Evolutionary conservation across 148 eudicot species (phyloP), one percentile per base, ranked within the genome.

Genomic region (Linanthus parryae): DNA sequence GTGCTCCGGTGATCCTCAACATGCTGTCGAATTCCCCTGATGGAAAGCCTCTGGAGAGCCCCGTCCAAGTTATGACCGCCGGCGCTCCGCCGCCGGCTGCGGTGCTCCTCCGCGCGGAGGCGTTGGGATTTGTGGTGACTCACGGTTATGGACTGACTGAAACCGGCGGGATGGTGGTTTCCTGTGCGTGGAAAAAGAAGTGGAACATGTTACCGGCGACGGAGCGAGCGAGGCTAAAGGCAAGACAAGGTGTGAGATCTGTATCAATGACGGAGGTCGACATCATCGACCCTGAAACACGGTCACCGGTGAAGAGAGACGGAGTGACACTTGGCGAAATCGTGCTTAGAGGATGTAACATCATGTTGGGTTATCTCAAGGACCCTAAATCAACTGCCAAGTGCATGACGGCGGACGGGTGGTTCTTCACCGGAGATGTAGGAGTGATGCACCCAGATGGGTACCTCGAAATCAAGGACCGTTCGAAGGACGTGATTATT

Each of bases 101-200:
- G 13, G 48, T 77, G n/a, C 65, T 77, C 28, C 18, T 25, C 3
- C 58, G 67, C 14, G 41, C 69, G 0, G 82, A 77, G 11, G 20
- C 65, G 2, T 61, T 77, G 12, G 82, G 82, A 3, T 77, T 77
- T 26, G 23, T 18, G 2, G 53, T 77, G 23, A 62, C 67, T 17
- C 82, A 77, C 10, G 82, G 71, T 25, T 77, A 68, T 9, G 82
- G 82, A 15, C 7, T 77, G 19, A 77, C 82, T 1, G 82, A 77
- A 35, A 61, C 70, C 4, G 78, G 65, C 0, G 82, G 82, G 2
- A 2, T 62, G 2, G 38, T 62, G 10, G 51, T 69, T 0, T 64
- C 72, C 6, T 77, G 78, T 19, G 61, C 72, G 3, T 77, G 82
- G 82, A 77, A 77, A 12, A 49, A 48, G 10, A 12, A 66, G 7